A percentile compares a stretch with the other conserved stretches of the same genome.
phyloP scores from a whole-genome alignment of 768 basidiomycete species.

The Suillus discolor region DNA sequence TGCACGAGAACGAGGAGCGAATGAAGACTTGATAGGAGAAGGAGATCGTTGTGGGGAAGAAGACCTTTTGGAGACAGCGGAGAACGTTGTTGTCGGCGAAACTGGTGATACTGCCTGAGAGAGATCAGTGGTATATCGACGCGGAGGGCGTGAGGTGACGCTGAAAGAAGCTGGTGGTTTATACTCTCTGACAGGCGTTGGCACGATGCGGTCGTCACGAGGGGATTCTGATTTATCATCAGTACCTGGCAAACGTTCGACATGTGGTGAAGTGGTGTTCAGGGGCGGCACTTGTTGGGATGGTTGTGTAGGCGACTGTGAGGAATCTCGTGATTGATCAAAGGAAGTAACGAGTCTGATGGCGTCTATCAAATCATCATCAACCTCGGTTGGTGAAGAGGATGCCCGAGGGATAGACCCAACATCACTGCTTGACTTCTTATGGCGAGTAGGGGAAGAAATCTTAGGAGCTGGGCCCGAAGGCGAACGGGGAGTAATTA shows the following conservation, averaged over 20 bases:
- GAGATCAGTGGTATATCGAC: conserved; percentile 33
- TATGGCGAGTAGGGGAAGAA: conserved; percentile 14
- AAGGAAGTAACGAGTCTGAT: conserved; percentile 33
- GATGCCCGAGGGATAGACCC: conserved; percentile 7
- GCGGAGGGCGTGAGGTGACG: conserved; percentile 59
- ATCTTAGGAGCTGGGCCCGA: not conserved
- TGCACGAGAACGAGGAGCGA: conserved; percentile 17
- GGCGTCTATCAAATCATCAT: conserved; percentile 34
- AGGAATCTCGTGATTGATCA: conserved; percentile 24
- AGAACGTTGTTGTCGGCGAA: not conserved
- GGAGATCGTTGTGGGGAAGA: conserved; percentile 10
- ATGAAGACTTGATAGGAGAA: conserved; percentile 17
- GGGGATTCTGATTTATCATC: conserved; percentile 9
- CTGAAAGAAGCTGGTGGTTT: conserved; percentile 59
- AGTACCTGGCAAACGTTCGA: not conserved
- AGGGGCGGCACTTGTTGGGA: not conserved
- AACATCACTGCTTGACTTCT: conserved; percentile 21
- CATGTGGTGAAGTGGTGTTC: not conserved
- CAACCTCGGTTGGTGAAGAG: conserved; percentile 13
- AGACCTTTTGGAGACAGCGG: conserved; percentile 6
- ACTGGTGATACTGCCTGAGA: conserved; percentile 10
- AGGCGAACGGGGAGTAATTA: not conserved
- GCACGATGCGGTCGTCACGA: conserved; percentile 35
- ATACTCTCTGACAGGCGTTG: conserved; percentile 61
- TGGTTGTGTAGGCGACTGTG: conserved; percentile 11